Base-by-base conservation (phyloP, 768 basidiomycete genomes). In the Hygrophoropsis aurantiaca region DNA sequence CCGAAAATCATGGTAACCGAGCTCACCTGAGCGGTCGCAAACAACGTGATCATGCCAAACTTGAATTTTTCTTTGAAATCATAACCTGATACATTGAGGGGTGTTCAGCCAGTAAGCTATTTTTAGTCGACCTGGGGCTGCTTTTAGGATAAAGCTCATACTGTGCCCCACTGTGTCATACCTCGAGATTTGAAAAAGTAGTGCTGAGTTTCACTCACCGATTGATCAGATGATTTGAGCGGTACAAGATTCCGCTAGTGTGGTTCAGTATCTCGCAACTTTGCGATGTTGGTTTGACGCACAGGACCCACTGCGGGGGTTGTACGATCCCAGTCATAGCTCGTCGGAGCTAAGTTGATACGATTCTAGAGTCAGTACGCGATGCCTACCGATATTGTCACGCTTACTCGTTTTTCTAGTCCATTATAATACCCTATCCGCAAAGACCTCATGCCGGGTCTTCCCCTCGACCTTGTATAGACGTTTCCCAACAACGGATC, bases 151-250 rank as follows among this genome's bases (percentile, higher is more conserved):
- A 33, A 8, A 11, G 21, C 44, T 23, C 25, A n/a, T 13, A 9
- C n/a, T n/a, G 52, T n/a, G n/a, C n/a, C n/a, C n/a, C n/a, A n/a
- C n/a, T n/a, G n/a, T n/a, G n/a, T n/a, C 69, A 44, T 36, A 88
- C 90, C 81, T 98, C 97, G 42, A 99, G 77, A 67, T 97, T 98
- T n/a, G 95, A 98, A 2, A 99, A 74, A 0, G 95, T 95, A 1
- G 97, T 99, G 64, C 97, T 97, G 50, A 99, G 73, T 64, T 83
- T 80, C 40, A 93, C 90, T 72, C 97, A 99, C 95, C 97, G 98
- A 60, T 98, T 97, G 50, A 98, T 95, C 36, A 99, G 79, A 19
- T 94, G 85, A 60, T 97, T 98, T 2, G 94, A 94, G 21, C 97
- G 89, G 68, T 97, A 98, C 38, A 99, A 64, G 54, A 90, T 80